Base-by-base conservation (phyloP, 202 grass and related monocot species). In the Panicum virgatum region DNA sequence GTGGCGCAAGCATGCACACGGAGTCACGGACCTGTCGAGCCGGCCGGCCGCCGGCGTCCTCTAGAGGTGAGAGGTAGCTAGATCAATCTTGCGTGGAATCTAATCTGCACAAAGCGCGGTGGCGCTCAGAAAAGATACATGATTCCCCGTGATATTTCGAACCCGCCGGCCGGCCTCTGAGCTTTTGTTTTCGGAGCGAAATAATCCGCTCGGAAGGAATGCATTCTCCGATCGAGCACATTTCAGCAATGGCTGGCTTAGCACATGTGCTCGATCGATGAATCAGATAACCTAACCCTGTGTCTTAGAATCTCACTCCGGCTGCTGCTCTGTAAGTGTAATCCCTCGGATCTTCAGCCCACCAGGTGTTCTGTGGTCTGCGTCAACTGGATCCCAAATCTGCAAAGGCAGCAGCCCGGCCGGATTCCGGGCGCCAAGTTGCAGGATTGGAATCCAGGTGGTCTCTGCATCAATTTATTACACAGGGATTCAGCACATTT, bases 331-430 rank as follows among this genome's bases (percentile, higher is more conserved):
- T 39, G 37, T 16, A n/a, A 9, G 40, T 50, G 27, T 26, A 37
- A 23, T 52, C 12, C 20, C 48, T 40, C 14, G 19, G 47, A 58
- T 16, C 9, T 60, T 2, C 13, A 75, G 72, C 25, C 51, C 72
- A 40, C 6, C 26, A 10, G 52, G 14, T 42, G 34, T 2, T 12
- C 1, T 30, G 25, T 58, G 54, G 45, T 81, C 63, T 57, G 63
- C 57, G 64, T 89, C 78, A 42, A 45, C 13, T 30, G 20, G 88
- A 86, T 89, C 32, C 83, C 50, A 82, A 74, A 89, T 86, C 78
- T 78, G 59, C 66, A 50, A 79, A 86, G 39, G 73, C 30, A 45
- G 38, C 8, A 44, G 68, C 70, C 62, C 10, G 53, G 83, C 62
- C 10, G 53, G 83, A 89, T 82, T 82, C 58, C 73, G 23, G 57